Evolutionary conservation across 805 yeast species (phyloP).

Genomic region (Candida sphagnicola): DNA sequence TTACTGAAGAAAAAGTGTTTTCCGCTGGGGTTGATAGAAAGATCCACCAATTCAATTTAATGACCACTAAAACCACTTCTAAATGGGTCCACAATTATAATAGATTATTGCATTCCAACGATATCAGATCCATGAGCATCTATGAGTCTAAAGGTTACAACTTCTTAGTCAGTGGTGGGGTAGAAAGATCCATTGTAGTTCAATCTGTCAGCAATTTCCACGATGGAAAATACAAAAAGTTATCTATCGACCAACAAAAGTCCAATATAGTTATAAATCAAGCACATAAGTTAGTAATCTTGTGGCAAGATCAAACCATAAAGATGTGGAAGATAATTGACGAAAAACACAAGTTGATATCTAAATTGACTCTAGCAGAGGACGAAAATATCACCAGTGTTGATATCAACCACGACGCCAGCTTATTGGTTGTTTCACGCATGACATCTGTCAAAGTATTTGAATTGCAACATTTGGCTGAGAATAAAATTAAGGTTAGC

Average conservation of each 20-base stretch:
- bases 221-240: slow-evolving; percentile 66
- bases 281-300: slow-evolving; percentile 49
- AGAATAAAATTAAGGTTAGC: slow-evolving; percentile 42
- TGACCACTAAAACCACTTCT: slow-evolving; percentile 26
- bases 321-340: slow-evolving; percentile 69
- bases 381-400: slow-evolving; percentile 78
- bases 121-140: slow-evolving; percentile 71
- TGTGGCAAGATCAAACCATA: slow-evolving; percentile 81
- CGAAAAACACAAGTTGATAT: slow-evolving; percentile 51
- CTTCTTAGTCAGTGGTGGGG: slow-evolving; percentile 78
- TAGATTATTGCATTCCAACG: slow-evolving; percentile 81
- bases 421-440: slow-evolving; percentile 69
- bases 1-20: slow-evolving; percentile 60
- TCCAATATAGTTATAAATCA: slow-evolving; percentile 50
- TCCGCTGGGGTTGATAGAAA: slow-evolving; percentile 94
- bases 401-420: slow-evolving; percentile 60
- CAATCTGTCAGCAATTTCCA: slow-evolving; percentile 65
- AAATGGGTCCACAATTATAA: slow-evolving; percentile 78
- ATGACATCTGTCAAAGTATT: slow-evolving; percentile 66
- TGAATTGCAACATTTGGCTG: slow-evolving; percentile 41
- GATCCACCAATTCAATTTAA: slow-evolving; percentile 64
- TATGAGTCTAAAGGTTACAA: slow-evolving; percentile 67
- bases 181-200: slow-evolving; percentile 65
- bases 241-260: slow-evolving; percentile 58
- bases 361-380: slow-evolving; percentile 63